phyloP scores from a whole-genome alignment of 306 rosid species.

The Begonia peltatifolia region DNA sequence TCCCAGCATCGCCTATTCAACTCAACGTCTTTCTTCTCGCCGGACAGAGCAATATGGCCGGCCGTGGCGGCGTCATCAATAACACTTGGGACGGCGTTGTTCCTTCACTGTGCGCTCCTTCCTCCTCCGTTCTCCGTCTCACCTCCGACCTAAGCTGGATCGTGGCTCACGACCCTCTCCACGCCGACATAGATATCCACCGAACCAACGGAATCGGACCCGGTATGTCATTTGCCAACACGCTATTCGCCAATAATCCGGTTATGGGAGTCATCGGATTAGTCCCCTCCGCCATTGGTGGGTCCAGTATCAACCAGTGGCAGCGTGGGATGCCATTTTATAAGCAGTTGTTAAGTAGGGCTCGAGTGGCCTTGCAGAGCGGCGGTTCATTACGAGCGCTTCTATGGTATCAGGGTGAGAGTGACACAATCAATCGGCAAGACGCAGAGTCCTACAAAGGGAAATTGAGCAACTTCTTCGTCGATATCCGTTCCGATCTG shows the following conservation, averaged over 20 bases:
- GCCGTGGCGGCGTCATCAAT: conserved; percentile 54
- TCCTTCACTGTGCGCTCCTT: conserved; percentile 29
- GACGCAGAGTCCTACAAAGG: conserved; percentile 33
- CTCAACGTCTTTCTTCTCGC: conserved; percentile 51
- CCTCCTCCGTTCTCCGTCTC: conserved; percentile 28
- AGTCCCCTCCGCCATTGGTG: conserved; percentile 35
- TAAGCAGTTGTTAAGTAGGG: conserved; percentile 40
- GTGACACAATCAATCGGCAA: conserved; percentile 25
- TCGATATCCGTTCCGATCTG: conserved; percentile 43
- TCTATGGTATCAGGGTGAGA: conserved; percentile 80
- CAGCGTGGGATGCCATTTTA: conserved; percentile 27
- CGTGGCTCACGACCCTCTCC: conserved; percentile 64
- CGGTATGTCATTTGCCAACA: conserved; percentile 25
- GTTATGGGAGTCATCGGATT: conserved; percentile 11
- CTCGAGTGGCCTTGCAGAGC: conserved; percentile 21
- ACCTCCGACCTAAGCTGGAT: conserved; percentile 44
- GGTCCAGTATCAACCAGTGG: conserved; percentile 29
- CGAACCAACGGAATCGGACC: conserved; percentile 29
- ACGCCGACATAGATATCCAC: conserved; percentile 26
- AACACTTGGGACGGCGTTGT: conserved; percentile 54
- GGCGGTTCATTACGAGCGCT: conserved; percentile 35
- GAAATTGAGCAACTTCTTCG: conserved; percentile 36
- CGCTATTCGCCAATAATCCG: conserved; percentile 6
- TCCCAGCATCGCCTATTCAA: conserved; percentile 1
- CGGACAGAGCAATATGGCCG: conserved; percentile 99